A percentile compares a stretch with the other conserved stretches of the same genome.
Evolutionary conservation across 2,329 filamentous ascomycete species (phyloP).

Genomic region (Teratosphaeria viscida): DNA sequence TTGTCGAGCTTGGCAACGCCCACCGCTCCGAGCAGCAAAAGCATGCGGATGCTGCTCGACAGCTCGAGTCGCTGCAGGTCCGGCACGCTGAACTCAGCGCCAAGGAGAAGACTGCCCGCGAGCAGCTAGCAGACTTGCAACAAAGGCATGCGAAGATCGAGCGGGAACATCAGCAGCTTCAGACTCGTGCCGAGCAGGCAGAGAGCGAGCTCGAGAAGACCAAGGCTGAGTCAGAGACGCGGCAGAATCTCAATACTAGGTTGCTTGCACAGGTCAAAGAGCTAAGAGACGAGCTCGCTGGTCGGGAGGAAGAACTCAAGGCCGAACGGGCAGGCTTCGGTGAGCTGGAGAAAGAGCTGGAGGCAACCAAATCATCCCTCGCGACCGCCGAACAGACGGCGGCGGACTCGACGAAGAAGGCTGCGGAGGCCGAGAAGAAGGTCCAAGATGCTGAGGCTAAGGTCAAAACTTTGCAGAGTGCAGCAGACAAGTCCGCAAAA

Average conservation of each 20-base stretch:
- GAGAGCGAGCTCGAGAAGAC: slow-evolving; percentile 14
- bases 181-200: slow-evolving; percentile 7
- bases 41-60: slow-evolving; percentile 18
- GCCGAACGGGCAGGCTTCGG: slow-evolving; percentile 21
- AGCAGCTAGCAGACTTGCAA: slow-evolving; percentile 16
- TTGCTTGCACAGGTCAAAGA: slow-evolving; percentile 15
- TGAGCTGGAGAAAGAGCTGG: slow-evolving; percentile 22
- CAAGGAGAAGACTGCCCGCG: slow-evolving; percentile 12
- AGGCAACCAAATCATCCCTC: slow-evolving; percentile 11
- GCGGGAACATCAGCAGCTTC: slow-evolving; percentile 6
- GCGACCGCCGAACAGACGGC: background rate
- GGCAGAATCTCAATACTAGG: slow-evolving; percentile 25
- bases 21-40: slow-evolving; percentile 18
- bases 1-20: slow-evolving; percentile 22
- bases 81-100: slow-evolving; percentile 18
- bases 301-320: slow-evolving; percentile 21
- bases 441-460: background rate
- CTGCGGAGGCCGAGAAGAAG: background rate
- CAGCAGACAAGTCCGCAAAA: slow-evolving; percentile 10
- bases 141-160: slow-evolving; percentile 9
- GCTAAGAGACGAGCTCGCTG: slow-evolving; percentile 18
- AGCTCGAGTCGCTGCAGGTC: slow-evolving; percentile 23
- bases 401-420: slow-evolving; percentile 1
- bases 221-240: slow-evolving; percentile 29
- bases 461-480: slow-evolving; percentile 4